Conservation (phyloP, 345 rosid species). For the Triadica sebifera region DNA sequence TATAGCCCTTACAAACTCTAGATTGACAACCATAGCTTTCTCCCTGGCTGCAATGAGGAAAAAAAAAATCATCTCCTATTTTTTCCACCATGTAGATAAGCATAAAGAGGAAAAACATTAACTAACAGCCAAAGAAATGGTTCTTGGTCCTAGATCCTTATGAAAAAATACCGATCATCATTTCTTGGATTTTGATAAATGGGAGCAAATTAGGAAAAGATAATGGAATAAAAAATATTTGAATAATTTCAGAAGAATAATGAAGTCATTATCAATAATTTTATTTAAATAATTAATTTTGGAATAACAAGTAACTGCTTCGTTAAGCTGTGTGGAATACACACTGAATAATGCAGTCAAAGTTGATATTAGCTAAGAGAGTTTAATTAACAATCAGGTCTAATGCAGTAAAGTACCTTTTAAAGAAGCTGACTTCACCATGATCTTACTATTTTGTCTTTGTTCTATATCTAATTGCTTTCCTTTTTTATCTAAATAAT, state of each 20-base stretch:
- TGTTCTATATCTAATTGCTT: neutral
- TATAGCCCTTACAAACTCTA: slow-evolving; percentile 77
- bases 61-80: neutral
- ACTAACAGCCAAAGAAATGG: no score
- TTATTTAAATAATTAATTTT: neutral
- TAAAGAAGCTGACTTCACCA: neutral
- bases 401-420: neutral
- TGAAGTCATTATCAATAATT: neutral
- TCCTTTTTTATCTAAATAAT: neutral
- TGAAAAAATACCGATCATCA: neutral
- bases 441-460: neutral
- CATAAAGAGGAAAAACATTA: neutral
- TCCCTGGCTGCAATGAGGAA: slow-evolving; percentile 59
- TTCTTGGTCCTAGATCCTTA: neutral
- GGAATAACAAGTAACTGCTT: neutral
- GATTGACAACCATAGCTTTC: slow-evolving; percentile 84
- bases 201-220: neutral
- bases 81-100: neutral
- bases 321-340: neutral
- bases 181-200: neutral
- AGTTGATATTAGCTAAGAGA: neutral
- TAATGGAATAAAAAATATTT: neutral
- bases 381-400: neutral
- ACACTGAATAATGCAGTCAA: neutral
- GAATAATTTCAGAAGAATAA: neutral